Evolutionary conservation across 805 yeast genomes (phyloP).

Genomic region (Ascoidea rubescens): DNA sequence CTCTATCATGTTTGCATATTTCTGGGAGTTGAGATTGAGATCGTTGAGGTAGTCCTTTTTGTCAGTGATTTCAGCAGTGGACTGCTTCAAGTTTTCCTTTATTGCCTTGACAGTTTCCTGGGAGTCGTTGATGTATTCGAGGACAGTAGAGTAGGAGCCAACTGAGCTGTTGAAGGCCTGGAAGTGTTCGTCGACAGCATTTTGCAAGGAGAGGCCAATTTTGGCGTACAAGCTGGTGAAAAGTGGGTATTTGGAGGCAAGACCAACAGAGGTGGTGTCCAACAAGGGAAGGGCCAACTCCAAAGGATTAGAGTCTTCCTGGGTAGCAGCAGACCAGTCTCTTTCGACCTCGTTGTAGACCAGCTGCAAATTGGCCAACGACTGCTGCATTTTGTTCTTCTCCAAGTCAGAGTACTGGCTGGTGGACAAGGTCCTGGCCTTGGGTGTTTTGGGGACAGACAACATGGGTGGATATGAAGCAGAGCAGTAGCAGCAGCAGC

Average conservation of each 20-base stretch:
- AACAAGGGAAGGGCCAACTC: conserved; percentile 73
- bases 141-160: conserved; percentile 68
- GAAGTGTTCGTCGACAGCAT: conserved; percentile 68
- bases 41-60: conserved; percentile 47
- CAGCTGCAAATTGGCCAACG: conserved; percentile 6
- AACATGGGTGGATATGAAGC: not conserved
- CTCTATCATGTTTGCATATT: conserved; percentile 56
- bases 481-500: not conserved
- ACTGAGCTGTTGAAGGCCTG: conserved; percentile 77
- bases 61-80: conserved; percentile 35
- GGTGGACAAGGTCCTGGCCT: conserved; percentile 8
- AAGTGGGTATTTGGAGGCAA: conserved; percentile 59
- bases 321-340: conserved; percentile 36
- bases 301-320: conserved; percentile 53
- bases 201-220: conserved; percentile 43
- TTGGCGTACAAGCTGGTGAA: conserved; percentile 46
- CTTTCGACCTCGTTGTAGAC: conserved; percentile 18
- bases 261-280: conserved; percentile 84
- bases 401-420: conserved; percentile 10
- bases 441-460: not conserved
- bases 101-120: conserved; percentile 41
- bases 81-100: conserved; percentile 30
- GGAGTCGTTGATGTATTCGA: conserved; percentile 48
- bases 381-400: conserved; percentile 9
- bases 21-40: conserved; percentile 45